Conservation (phyloP, 352 stramenopile genomes). For the Pythium phragmitis region DNA sequence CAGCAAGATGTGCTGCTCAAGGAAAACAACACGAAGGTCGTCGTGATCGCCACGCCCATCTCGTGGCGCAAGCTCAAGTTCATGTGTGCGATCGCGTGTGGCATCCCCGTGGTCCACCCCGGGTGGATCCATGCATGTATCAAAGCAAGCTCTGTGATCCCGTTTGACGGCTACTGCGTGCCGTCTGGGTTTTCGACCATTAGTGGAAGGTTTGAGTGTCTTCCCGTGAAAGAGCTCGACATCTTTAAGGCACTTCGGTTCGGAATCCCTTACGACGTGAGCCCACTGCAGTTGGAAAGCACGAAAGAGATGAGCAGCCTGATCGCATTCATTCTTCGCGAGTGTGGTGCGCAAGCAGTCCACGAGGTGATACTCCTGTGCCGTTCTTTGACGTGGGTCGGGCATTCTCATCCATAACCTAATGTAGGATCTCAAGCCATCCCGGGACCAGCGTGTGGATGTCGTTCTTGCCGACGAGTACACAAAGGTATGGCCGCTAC, state of each 20-base stretch:
- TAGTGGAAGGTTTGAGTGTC: conserved; percentile 67
- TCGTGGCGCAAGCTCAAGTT: conserved; percentile 83
- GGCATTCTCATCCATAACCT: conserved; percentile 1
- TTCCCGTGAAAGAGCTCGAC: conserved; percentile 35
- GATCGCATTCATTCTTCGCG: conserved; percentile 57
- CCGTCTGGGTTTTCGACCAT: conserved; percentile 64
- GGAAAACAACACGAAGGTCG: conserved; percentile 43
- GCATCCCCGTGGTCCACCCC: conserved; percentile 79
- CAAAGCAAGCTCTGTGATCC: conserved; percentile 39
- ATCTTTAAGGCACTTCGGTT: conserved; percentile 65
- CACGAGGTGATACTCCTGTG: conserved; percentile 37
- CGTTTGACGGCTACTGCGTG: conserved; percentile 71
- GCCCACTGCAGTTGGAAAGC: conserved; percentile 29
- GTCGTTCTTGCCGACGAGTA: conserved; percentile 68
- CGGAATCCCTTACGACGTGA: conserved; percentile 59
- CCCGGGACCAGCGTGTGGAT: conserved; percentile 42
- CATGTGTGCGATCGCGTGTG: conserved; percentile 73
- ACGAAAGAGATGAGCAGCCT: conserved; percentile 46
- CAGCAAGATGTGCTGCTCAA: conserved; percentile 53
- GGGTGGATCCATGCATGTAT: conserved; percentile 79
- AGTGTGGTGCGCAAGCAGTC: conserved; percentile 58
- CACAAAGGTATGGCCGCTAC: conserved; percentile 46
- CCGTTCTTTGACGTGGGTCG: background rate
- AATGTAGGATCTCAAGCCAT: conserved; percentile 48
- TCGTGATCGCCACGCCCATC: conserved; percentile 73